Evolutionary conservation across 2,329 filamentous ascomycete species (phyloP).

Genomic region (Fusarium paranaense): DNA sequence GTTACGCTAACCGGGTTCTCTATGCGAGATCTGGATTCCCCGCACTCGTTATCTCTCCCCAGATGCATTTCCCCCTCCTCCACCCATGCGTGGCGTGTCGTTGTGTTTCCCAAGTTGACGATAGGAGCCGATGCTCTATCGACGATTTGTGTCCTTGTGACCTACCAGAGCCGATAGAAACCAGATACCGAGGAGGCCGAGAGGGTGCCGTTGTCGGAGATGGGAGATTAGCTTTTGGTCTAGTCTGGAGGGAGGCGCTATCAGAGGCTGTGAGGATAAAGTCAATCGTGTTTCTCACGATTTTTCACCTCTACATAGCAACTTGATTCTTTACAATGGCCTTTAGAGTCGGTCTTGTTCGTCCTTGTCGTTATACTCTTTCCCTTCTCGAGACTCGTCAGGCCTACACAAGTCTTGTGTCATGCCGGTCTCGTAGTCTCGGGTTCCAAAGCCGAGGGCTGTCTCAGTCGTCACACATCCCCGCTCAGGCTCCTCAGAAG

Average conservation of each 20-base stretch:
- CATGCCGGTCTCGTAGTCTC: slow-evolving; percentile 4
- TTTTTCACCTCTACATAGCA: background rate
- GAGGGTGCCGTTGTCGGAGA: slow-evolving; percentile 7
- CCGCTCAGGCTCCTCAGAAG: background rate
- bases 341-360: background rate
- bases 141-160: background rate
- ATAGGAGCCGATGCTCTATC: background rate
- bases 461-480: slow-evolving; percentile 2
- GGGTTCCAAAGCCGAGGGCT: slow-evolving; percentile 10
- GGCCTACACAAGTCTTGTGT: background rate
- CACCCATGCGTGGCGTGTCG: background rate
- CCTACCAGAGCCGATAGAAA: background rate
- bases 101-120: background rate
- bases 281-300: background rate
- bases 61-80: background rate
- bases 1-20: slow-evolving; percentile 1
- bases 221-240: background rate
- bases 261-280: background rate
- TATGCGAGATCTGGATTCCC: background rate
- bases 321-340: background rate
- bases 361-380: background rate
- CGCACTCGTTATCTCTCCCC: slow-evolving; percentile 4
- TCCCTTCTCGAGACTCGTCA: background rate
- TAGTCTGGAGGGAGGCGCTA: background rate
- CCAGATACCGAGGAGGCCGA: background rate